Evolutionary conservation across 1,139 yeast genomes (phyloP).

Genomic region (Suhomyces ambrosiae): DNA sequence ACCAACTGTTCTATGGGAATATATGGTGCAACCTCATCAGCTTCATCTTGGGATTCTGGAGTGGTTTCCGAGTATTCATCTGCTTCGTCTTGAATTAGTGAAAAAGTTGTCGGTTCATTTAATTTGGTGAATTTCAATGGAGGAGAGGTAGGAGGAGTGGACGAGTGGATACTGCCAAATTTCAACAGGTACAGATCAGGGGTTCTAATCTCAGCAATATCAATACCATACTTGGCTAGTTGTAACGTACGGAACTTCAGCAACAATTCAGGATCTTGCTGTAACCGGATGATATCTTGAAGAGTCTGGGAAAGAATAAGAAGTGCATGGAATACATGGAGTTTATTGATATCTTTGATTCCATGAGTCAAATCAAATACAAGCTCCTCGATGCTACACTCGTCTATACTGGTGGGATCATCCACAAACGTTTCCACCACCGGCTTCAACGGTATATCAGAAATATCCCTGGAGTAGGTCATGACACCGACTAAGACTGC

Average conservation of each 20-base stretch:
- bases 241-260: conserved; percentile 30
- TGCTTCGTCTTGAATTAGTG: conserved; percentile 1
- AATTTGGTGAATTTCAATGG: conserved; percentile 24
- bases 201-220: conserved; percentile 1
- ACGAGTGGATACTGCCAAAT: not conserved
- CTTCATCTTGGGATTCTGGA: conserved; percentile 16
- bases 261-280: conserved; percentile 28
- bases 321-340: conserved; percentile 43
- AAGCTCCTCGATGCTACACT: conserved; percentile 40
- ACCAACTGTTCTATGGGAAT: conserved; percentile 32
- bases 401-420: conserved; percentile 40
- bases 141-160: conserved; percentile 24
- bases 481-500: too few species aligned
- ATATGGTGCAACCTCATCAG: conserved; percentile 12
- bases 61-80: conserved; percentile 12
- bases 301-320: conserved; percentile 34
- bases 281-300: conserved; percentile 38
- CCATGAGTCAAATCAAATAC: conserved; percentile 35
- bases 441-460: conserved; percentile 44
- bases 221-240: conserved; percentile 24
- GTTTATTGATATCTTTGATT: conserved; percentile 35
- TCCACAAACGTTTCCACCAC: conserved; percentile 47
- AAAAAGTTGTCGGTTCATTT: conserved; percentile 3
- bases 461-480: conserved; percentile 17
- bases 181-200: not conserved